Base-by-base conservation (phyloP, 225 moss, liverwort and hornwort genomes). In the Anthoceros angustus region DNA sequence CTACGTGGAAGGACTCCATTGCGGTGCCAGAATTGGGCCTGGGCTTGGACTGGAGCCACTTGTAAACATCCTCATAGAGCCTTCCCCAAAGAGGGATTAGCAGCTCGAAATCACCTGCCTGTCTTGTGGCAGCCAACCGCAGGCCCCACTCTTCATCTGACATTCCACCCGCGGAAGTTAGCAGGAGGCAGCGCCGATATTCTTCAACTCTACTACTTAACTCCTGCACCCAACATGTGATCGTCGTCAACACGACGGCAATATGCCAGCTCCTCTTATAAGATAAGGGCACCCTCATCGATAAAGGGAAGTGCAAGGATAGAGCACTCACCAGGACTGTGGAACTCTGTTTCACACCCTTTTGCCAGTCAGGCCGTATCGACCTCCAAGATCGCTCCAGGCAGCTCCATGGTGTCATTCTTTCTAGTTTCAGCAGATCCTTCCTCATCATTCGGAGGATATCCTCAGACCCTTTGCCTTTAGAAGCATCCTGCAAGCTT, bases 381-480 rank as follows among this genome's bases (percentile, higher is more conserved):
- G 67, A 49, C 64, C 64, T 77, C 84, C 84, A 85, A 55, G 73
- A 62, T 12, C 61, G 69, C 39, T 70, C 9, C 25, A 85, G 18
- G 69, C 74, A 81, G 41, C 60, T 75, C 64, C 73, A 67, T 25
- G 84, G 84, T 70, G 79, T 81, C 62, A 75, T 77, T 20, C 74
- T 74, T 64, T 85, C 84, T 40, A 85, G 60, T 67, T 79, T 79
- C 15, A 85, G 70, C 69, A 85, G 72, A 68, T 85, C 84, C 63
- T 80, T 79, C 66, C 70, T 79, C 79, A 85, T 77, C 20, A 81
- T 75, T 62, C 68, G 74, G 48, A 81, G 68, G 49, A 79, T 75
- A 43, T 81, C 79, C 64, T 63, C 49, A 20, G 75, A 72, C 18
- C 65, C 69, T 62, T 42, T 61, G 20, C 43, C 69, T 74, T 74